phyloP scores from a whole-genome alignment of 331 rosid genomes.

The Quercus lobata region DNA sequence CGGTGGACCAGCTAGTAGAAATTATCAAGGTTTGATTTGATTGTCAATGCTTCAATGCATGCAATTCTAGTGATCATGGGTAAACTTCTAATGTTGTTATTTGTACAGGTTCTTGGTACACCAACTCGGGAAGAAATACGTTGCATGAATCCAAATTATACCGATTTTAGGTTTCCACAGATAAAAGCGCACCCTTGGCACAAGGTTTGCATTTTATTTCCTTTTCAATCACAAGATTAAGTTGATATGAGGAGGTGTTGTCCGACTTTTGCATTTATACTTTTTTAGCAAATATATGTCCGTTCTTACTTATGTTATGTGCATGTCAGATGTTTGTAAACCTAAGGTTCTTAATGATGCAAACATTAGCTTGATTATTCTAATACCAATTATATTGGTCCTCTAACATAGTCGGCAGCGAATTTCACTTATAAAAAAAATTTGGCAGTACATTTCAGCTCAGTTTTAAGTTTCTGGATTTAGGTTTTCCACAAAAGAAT shows the following conservation, averaged over 20 bases:
- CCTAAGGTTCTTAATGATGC: not conserved
- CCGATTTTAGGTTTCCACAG: slow-evolving; percentile 93
- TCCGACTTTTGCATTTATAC: not conserved
- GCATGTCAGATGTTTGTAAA: not conserved
- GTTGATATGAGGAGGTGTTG: not conserved
- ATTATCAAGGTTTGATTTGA: slow-evolving; percentile 66
- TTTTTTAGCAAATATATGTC: no score
- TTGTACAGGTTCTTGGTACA: slow-evolving; percentile 82
- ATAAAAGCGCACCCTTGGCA: slow-evolving; percentile 97
- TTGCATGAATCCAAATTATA: slow-evolving; percentile 96
- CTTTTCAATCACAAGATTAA: slow-evolving; percentile 9
- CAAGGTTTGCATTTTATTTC: slow-evolving; percentile 53
- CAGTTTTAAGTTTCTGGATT: not conserved
- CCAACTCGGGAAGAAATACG: slow-evolving; percentile 99
- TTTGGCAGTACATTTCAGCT: not conserved
- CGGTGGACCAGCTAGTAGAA: slow-evolving; percentile 97
- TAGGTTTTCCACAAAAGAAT: slow-evolving; percentile 92
- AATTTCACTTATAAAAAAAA: not conserved
- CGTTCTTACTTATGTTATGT: not conserved
- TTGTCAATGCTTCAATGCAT: slow-evolving; percentile 3
- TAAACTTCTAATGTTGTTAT: slow-evolving; percentile 12
- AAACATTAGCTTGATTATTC: not conserved
- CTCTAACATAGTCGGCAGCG: not conserved
- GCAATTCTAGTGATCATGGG: not conserved
- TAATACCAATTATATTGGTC: not conserved